Evolutionary conservation across 495 filamentous ascomycete species (phyloP).

Genomic region (Patellaria atrata): DNA sequence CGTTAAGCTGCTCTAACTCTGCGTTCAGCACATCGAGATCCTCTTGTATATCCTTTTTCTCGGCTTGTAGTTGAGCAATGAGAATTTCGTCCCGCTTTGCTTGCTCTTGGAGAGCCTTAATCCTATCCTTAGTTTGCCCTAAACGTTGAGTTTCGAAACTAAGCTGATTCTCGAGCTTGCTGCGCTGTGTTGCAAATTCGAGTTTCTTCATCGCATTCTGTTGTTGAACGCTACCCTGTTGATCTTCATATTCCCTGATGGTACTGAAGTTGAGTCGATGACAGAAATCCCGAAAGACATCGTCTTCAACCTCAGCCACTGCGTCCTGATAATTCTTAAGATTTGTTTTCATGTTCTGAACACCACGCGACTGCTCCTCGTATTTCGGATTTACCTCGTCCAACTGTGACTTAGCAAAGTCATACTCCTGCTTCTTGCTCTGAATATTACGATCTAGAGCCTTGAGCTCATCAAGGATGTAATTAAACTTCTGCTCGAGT

Average conservation of each 20-base stretch:
- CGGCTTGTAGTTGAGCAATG: slow-evolving; percentile 51
- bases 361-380: slow-evolving; percentile 48
- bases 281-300: slow-evolving; percentile 80
- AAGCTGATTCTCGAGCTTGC: slow-evolving; percentile 61
- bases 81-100: slow-evolving; percentile 48
- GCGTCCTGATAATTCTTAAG: slow-evolving; percentile 57
- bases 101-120: slow-evolving; percentile 50
- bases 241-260: slow-evolving; percentile 84
- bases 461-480: slow-evolving; percentile 59
- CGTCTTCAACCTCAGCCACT: slow-evolving; percentile 76
- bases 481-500: slow-evolving; percentile 62
- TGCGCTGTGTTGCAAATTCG: slow-evolving; percentile 73
- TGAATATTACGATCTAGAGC: slow-evolving; percentile 73
- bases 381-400: slow-evolving; percentile 65
- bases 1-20: slow-evolving; percentile 60
- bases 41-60: slow-evolving; percentile 61
- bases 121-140: slow-evolving; percentile 50
- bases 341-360: slow-evolving; percentile 49
- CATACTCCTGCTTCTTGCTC: slow-evolving; percentile 72
- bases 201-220: slow-evolving; percentile 75
- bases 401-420: slow-evolving; percentile 54
- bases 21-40: slow-evolving; percentile 56
- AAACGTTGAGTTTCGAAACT: slow-evolving; percentile 62
- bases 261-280: slow-evolving; percentile 70
- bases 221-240: slow-evolving; percentile 81